These are phyloP conservation scores for Corylus heterophylla DNA, from an alignment of 306 rosid genomes.

Conservation along the genomic window DNA sequence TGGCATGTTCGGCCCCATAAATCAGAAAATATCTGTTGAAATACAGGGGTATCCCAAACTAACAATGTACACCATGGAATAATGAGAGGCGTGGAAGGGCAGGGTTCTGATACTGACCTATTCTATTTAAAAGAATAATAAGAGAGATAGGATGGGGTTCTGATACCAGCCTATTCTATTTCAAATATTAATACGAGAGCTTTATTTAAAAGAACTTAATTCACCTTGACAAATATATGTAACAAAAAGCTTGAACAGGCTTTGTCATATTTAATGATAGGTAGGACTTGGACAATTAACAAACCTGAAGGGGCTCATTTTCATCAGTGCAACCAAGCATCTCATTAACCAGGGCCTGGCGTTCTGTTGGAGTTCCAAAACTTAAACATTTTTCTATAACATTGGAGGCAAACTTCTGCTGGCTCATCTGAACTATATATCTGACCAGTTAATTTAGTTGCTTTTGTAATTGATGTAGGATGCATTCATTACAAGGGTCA, in stretches of 20 bases:
- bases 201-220: neutral
- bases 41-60: neutral
- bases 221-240: neutral
- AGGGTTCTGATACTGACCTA: no score
- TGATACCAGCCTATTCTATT: no score
- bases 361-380: constrained; percentile 80
- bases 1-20: neutral
- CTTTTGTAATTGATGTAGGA: no score
- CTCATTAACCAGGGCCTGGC: constrained; percentile 76
- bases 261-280: neutral
- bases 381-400: constrained; percentile 88
- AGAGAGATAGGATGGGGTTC: neutral
- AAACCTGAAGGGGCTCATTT: constrained; percentile 97
- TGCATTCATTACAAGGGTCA: no score
- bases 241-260: neutral
- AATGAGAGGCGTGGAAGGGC: neutral
- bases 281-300: constrained; percentile 3
- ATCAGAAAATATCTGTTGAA: neutral
- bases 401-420: constrained; percentile 97
- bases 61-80: neutral
- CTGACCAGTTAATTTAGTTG: constrained; percentile 77
- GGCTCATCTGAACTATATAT: constrained; percentile 97
- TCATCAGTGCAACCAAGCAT: constrained; percentile 97
- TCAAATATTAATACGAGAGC: neutral
- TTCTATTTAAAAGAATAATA: no score